A percentile compares a stretch with the other conserved stretches of the same genome.
Conservation (phyloP, 164 flowering plant genomes). For the Annona squamosa region DNA sequence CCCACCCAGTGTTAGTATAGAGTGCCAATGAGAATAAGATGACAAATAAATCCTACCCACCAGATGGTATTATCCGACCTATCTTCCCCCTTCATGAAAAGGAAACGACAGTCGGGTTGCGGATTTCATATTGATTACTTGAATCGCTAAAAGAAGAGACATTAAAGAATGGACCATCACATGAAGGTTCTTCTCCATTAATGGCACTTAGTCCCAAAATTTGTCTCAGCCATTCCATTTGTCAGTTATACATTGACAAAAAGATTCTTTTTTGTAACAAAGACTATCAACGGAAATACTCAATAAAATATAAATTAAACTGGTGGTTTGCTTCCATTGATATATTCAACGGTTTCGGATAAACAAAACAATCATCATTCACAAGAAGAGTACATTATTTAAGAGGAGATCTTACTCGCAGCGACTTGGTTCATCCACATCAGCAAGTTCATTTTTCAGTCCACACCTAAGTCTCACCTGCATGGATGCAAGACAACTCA, state of each 20-base stretch:
- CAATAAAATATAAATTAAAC: no score
- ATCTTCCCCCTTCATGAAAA: not conserved
- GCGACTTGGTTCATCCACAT: slow-evolving; percentile 97
- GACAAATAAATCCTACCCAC: no score
- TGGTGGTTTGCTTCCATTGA: no score
- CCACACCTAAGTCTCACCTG: slow-evolving; percentile 97
- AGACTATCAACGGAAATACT: no score
- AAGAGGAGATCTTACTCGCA: slow-evolving; percentile 69
- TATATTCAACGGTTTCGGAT: not conserved
- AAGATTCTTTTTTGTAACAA: not conserved
- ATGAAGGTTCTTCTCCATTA: not conserved
- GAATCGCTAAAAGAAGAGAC: not conserved
- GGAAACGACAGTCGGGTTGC: not conserved
- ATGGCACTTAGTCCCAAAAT: not conserved
- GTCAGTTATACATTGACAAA: not conserved
- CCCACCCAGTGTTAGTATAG: not conserved
- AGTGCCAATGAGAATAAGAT: not conserved
- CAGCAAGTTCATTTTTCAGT: slow-evolving; percentile 67
- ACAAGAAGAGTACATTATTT: not conserved
- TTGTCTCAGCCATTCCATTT: not conserved
- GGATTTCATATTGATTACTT: not conserved
- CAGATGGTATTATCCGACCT: not conserved
- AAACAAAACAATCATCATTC: not conserved
- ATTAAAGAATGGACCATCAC: not conserved
- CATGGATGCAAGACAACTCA: slow-evolving; percentile 3